Conservation (phyloP, 176 grass and related monocot species). For the Poa annua region DNA sequence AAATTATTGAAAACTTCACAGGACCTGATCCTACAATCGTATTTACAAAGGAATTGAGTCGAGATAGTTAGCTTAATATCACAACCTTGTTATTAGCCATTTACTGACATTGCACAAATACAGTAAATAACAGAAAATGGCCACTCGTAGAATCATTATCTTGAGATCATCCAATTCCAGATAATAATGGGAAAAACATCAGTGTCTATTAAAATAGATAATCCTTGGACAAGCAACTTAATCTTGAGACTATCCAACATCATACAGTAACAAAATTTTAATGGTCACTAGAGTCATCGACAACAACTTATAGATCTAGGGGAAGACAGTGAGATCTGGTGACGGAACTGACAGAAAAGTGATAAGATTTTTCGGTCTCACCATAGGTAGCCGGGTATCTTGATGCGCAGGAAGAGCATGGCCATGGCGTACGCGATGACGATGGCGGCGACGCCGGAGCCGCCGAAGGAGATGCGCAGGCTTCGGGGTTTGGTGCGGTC, state of each 20-base stretch:
- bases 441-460: constrained; percentile 57
- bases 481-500: constrained; percentile 81
- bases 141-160: not conserved
- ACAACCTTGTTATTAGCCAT: not conserved
- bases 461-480: constrained; percentile 73
- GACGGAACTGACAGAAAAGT: constrained; percentile 38
- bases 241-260: constrained; percentile 34
- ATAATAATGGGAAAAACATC: not conserved
- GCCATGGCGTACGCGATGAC: constrained; percentile 78
- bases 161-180: not conserved
- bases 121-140: constrained; percentile 8
- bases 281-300: constrained; percentile 38
- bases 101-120: not conserved
- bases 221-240: constrained; percentile 23
- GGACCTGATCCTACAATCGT: not conserved
- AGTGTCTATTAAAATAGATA: constrained; percentile 30
- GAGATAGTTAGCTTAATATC: not conserved
- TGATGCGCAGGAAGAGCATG: constrained; percentile 97
- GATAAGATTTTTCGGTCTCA: constrained; percentile 47
- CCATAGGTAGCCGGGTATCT: constrained; percentile 84
- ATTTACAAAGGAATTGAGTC: constrained; percentile 11
- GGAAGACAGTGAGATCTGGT: constrained; percentile 23
- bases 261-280: constrained; percentile 19
- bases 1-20: not conserved
- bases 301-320: constrained; percentile 31